These are phyloP conservation scores for Colletotrichum sidae DNA, from an alignment of 2,329 filamentous ascomycete species.

Conservation along the genomic window DNA sequence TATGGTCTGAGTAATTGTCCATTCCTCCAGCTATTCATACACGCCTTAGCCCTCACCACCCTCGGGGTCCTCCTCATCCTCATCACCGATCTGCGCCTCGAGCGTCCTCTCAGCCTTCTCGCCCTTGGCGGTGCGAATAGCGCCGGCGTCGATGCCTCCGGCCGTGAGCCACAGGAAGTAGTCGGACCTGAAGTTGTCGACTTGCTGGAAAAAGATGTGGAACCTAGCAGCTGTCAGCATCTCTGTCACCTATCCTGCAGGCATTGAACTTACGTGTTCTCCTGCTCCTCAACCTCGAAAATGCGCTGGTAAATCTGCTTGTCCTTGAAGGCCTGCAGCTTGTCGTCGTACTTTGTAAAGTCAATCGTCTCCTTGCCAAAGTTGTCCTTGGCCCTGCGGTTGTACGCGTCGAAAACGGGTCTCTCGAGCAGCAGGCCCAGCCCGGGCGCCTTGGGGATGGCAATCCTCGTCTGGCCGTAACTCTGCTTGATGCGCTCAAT, in stretches of 20 bases:
- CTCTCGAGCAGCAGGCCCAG: slow-evolving; percentile 89
- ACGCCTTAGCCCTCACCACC: slow-evolving; percentile 53
- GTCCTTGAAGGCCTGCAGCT: slow-evolving; percentile 91
- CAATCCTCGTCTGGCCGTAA: slow-evolving; percentile 78
- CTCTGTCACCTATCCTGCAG: too few species aligned
- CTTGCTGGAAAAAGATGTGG: slow-evolving; percentile 82
- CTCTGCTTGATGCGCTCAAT: slow-evolving; percentile 77
- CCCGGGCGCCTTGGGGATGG: slow-evolving; percentile 93
- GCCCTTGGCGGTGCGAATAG: slow-evolving; percentile 56
- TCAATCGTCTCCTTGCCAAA: slow-evolving; percentile 77
- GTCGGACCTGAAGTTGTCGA: slow-evolving; percentile 78
- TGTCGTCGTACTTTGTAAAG: slow-evolving; percentile 80
- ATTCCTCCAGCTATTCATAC: background rate
- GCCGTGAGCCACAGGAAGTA: slow-evolving; percentile 82
- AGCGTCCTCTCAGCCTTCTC: slow-evolving; percentile 54
- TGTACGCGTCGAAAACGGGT: slow-evolving; percentile 92
- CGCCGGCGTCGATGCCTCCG: slow-evolving; percentile 72
- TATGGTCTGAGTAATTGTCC: background rate
- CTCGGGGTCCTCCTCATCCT: slow-evolving; percentile 59
- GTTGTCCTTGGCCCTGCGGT: slow-evolving; percentile 74
- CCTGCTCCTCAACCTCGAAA: slow-evolving; percentile 88
- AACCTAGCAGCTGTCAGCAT: slow-evolving; percentile 61
- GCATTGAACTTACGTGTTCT: slow-evolving; percentile 78
- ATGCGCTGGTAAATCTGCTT: slow-evolving; percentile 92
- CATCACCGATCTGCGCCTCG: slow-evolving; percentile 52